These are phyloP conservation scores for Silene latifolia DNA, from an alignment of 148 eudicot species.

Conservation along the genomic window DNA sequence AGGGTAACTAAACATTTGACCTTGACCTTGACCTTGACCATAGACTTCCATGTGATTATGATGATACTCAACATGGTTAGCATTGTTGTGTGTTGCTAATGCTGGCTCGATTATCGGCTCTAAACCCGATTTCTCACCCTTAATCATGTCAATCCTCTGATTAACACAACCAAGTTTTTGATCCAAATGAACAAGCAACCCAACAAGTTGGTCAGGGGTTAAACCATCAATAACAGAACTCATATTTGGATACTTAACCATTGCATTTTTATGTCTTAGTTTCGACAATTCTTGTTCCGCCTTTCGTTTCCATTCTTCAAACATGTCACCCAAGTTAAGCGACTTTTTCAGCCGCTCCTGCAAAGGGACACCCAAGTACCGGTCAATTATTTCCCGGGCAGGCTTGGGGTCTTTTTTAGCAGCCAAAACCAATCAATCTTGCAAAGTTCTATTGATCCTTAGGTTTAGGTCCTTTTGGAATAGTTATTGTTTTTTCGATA, in stretches of 20 bases:
- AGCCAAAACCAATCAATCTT: too few species aligned
- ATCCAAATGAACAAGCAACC: conserved; percentile 21
- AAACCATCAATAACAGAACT: conserved; percentile 8
- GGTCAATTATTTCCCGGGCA: conserved; percentile 20
- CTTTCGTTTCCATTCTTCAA: conserved; percentile 27
- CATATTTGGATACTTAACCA: conserved; percentile 20
- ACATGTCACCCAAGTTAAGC: conserved; percentile 20
- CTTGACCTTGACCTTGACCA: background rate
- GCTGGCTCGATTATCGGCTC: background rate
- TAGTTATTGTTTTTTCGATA: too few species aligned
- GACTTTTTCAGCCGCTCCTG: conserved; percentile 20
- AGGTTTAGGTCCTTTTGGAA: background rate
- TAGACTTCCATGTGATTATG: conserved; percentile 11
- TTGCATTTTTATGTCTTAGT: conserved; percentile 21
- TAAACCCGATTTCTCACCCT: background rate
- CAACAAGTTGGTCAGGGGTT: conserved; percentile 17
- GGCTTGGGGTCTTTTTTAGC: background rate
- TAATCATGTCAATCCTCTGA: conserved; percentile 18
- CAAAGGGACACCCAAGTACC: conserved; percentile 19
- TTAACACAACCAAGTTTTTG: conserved; percentile 20
- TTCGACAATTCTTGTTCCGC: conserved; percentile 27
- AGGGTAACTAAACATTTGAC: conserved; percentile 13
- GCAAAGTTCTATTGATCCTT: too few species aligned
- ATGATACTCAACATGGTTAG: background rate
- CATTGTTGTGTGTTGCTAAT: background rate